These are phyloP conservation scores for Diutina pseudorugosa DNA, from an alignment of 1,139 yeast species.

Conservation along the genomic window DNA sequence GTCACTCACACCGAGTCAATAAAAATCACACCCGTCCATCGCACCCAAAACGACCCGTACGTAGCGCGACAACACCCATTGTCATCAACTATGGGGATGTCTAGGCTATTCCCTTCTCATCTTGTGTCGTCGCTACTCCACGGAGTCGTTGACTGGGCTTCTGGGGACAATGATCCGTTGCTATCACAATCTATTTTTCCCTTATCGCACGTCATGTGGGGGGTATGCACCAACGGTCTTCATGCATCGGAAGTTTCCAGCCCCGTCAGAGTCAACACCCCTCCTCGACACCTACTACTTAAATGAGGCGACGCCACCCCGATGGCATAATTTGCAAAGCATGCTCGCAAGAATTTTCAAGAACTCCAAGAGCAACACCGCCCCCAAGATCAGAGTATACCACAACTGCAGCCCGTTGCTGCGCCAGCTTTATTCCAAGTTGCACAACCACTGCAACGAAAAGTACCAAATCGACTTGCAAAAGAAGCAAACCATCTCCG, in stretches of 20 bases:
- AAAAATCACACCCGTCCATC: not conserved
- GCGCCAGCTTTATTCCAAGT: slow-evolving; percentile 1
- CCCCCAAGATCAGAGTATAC: slow-evolving; percentile 2
- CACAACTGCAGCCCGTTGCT: slow-evolving; percentile 2
- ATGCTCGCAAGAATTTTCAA: not conserved
- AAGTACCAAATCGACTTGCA: not conserved
- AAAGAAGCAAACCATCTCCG: not conserved
- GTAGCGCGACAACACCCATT: no score
- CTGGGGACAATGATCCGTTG: not conserved
- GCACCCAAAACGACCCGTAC: no score
- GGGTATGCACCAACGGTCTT: not conserved
- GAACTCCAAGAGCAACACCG: not conserved
- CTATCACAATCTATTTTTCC: not conserved
- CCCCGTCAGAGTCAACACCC: not conserved
- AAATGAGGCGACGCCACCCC: not conserved
- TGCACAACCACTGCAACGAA: slow-evolving; percentile 3
- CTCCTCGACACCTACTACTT: not conserved
- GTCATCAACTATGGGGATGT: no score
- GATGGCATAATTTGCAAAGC: not conserved
- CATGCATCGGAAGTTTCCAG: not conserved
- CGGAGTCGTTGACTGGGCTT: not conserved
- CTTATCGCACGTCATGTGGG: not conserved
- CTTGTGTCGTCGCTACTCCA: not conserved
- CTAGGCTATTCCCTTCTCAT: no score
- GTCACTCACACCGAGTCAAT: not conserved